These are phyloP conservation scores for Capsicum chinense DNA, from an alignment of 257 asterid species.

Conservation along the genomic window DNA sequence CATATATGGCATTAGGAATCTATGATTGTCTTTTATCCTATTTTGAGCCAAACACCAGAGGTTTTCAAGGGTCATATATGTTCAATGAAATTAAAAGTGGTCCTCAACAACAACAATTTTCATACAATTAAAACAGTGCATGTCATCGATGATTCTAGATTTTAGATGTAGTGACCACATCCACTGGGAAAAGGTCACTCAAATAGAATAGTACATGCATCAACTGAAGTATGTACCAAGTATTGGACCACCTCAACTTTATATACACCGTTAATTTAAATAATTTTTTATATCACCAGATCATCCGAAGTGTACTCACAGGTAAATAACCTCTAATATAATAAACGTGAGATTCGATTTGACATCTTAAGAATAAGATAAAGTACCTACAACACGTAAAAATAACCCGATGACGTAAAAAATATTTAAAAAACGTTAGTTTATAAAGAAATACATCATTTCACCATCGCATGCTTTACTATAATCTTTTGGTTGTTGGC, in stretches of 20 bases:
- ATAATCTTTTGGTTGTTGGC: too few relatives aligned
- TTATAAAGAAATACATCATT: too few relatives aligned
- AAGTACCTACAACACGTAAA: too few relatives aligned
- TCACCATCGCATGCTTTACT: too few relatives aligned
- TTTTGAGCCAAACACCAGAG: constrained; percentile 19
- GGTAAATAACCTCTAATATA: too few relatives aligned
- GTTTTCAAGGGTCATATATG: not conserved
- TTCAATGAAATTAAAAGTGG: constrained; percentile 4
- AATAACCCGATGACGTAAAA: too few relatives aligned
- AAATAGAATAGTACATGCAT: not conserved
- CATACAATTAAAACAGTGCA: not conserved
- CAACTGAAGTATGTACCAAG: not conserved
- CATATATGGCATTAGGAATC: not conserved
- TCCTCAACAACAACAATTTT: not conserved
- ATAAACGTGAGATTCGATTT: too few relatives aligned
- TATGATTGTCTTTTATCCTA: not conserved
- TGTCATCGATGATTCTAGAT: not conserved
- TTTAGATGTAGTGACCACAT: not conserved
- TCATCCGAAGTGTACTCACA: too few relatives aligned
- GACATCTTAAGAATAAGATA: too few relatives aligned
- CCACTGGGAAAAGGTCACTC: not conserved
- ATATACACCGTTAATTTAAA: too few relatives aligned
- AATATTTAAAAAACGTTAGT: too few relatives aligned
- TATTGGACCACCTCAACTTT: not conserved
- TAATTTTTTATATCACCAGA: too few relatives aligned